Percentiles rank a stretch among this genome's conserved stretches.
Evolutionary conservation across 345 rosid species (phyloP).

Genomic region (Mangifera indica): DNA sequence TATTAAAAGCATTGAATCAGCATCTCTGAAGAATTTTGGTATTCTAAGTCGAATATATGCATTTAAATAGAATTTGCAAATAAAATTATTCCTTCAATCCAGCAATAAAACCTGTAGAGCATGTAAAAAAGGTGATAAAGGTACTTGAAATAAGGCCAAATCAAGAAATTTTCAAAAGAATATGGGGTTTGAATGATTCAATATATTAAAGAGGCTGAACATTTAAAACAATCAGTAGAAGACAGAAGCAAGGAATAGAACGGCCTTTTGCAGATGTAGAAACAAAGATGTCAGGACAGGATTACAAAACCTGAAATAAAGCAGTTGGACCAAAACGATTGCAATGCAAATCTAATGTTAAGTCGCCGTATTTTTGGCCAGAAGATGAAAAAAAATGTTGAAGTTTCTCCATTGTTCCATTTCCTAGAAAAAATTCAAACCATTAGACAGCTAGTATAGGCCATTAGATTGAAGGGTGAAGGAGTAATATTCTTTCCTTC

Average conservation of each 20-base stretch:
- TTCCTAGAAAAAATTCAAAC: slow-evolving; percentile 55
- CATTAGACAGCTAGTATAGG: slow-evolving; percentile 22
- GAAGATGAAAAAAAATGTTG: slow-evolving; percentile 63
- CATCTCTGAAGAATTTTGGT: not conserved
- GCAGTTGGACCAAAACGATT: slow-evolving; percentile 93
- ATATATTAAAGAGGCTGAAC: slow-evolving; percentile 1
- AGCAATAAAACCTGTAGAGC: not conserved
- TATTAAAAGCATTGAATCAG: not conserved
- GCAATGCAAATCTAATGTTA: slow-evolving; percentile 93
- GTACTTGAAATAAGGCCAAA: not conserved
- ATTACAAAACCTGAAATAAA: slow-evolving; percentile 73
- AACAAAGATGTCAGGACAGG: not conserved
- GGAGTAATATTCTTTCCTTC: not conserved
- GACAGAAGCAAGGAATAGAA: not conserved
- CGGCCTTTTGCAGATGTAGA: not conserved
- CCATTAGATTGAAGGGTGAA: not conserved
- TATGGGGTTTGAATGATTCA: not conserved
- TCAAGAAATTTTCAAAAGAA: not conserved
- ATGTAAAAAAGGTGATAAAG: not conserved
- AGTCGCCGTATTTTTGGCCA: slow-evolving; percentile 71
- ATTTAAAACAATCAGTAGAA: slow-evolving; percentile 6
- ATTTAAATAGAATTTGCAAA: not conserved
- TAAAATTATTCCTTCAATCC: not conserved
- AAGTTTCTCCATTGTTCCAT: slow-evolving; percentile 92
- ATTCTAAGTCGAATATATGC: not conserved